Evolutionary conservation across 345 rosid genomes (phyloP).

Genomic region (Hypericum perforatum): DNA sequence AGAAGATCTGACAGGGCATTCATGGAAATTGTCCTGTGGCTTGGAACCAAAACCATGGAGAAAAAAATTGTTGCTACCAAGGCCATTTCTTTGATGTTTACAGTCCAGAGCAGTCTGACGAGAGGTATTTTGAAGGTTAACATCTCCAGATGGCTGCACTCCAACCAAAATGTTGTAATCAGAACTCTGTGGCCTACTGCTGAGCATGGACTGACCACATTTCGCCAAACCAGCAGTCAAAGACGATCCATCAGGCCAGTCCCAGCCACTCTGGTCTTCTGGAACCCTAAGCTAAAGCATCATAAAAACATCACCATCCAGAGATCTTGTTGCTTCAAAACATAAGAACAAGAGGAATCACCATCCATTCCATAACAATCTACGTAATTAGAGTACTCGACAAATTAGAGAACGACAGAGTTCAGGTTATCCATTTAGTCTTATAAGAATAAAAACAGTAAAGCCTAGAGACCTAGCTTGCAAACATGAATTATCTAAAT

Average conservation of each 20-base stretch:
- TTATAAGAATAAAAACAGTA: no score
- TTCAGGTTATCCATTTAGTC: no score
- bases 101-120: slow-evolving; percentile 14
- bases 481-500: no score
- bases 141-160: slow-evolving; percentile 15
- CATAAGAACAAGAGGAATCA: slow-evolving; percentile 44
- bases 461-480: no score
- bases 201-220: slow-evolving; percentile 20
- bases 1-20: slow-evolving; percentile 10
- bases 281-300: slow-evolving; percentile 61
- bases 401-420: background rate
- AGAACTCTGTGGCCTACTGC: slow-evolving; percentile 15
- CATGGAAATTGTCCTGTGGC: slow-evolving; percentile 14
- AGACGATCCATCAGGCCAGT: slow-evolving; percentile 48
- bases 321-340: slow-evolving; percentile 55
- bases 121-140: slow-evolving; percentile 9
- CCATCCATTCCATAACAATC: slow-evolving; percentile 33
- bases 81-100: slow-evolving; percentile 20
- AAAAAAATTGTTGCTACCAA: slow-evolving; percentile 16
- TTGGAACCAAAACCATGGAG: slow-evolving; percentile 18
- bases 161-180: slow-evolving; percentile 21
- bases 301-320: slow-evolving; percentile 67
- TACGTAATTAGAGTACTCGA: slow-evolving; percentile 8
- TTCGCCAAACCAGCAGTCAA: slow-evolving; percentile 34
- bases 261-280: slow-evolving; percentile 57